phyloP scores from a whole-genome alignment of 2,329 filamentous ascomycete genomes.

The Claviceps quebecensis region DNA sequence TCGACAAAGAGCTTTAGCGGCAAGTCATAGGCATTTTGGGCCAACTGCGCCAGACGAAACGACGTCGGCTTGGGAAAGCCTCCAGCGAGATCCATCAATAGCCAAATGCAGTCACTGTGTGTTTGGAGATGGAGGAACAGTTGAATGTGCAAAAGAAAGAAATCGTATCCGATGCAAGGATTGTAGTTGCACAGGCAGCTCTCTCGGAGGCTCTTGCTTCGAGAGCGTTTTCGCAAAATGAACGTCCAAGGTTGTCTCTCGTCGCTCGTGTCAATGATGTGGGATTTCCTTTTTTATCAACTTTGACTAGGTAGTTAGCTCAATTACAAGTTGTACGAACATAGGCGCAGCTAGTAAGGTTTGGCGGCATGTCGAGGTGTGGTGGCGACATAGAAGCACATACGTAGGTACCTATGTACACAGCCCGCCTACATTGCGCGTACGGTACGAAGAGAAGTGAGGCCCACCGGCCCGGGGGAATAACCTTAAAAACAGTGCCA shows the following conservation, averaged over 20 bases:
- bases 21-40: conserved; percentile 25
- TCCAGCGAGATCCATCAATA: conserved; percentile 23
- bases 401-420: too few relatives aligned
- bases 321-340: neutral
- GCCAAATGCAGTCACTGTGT: neutral
- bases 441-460: neutral
- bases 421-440: neutral
- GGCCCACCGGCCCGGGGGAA: neutral
- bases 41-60: conserved; percentile 27
- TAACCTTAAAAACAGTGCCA: conserved; percentile 8
- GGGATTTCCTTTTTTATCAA: neutral
- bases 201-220: neutral
- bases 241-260: neutral
- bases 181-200: neutral
- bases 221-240: neutral
- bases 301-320: too few relatives aligned
- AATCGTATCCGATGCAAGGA: neutral
- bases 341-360: neutral
- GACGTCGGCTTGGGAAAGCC: conserved; percentile 28
- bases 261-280: neutral
- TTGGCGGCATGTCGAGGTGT: neutral
- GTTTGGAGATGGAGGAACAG: neutral
- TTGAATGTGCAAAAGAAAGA: neutral
- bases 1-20: conserved; percentile 24
- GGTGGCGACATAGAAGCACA: too few relatives aligned